These are phyloP conservation scores for Penicillium lagena DNA, from an alignment of 495 filamentous ascomycete genomes.

Conservation along the genomic window DNA sequence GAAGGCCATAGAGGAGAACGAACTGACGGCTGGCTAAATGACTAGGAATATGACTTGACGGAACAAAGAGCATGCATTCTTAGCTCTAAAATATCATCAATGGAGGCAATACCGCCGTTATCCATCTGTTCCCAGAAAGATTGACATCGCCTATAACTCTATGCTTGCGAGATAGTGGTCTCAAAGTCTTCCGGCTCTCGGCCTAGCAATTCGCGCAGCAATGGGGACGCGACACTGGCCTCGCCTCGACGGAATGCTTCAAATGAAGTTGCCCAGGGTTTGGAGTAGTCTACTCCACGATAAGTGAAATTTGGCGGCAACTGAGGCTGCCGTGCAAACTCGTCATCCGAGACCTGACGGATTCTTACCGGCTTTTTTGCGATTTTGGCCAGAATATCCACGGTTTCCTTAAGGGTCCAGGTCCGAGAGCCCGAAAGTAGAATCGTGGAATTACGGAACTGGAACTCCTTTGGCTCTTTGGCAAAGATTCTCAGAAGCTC, in stretches of 20 bases:
- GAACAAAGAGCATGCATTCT: too few relatives aligned
- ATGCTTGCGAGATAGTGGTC: conserved; percentile 1
- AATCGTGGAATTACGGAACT: conserved; percentile 20
- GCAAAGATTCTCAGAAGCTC: conserved; percentile 25
- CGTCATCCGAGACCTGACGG: conserved; percentile 27
- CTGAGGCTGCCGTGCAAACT: conserved; percentile 25
- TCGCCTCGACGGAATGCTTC: conserved; percentile 34
- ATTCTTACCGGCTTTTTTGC: conserved; percentile 21
- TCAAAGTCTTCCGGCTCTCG: conserved; percentile 24
- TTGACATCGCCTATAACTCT: too few relatives aligned
- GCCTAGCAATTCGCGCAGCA: conserved; percentile 25
- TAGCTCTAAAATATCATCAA: too few relatives aligned
- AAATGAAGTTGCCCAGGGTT: conserved; percentile 25
- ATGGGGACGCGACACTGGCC: conserved; percentile 18
- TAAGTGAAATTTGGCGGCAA: conserved; percentile 16
- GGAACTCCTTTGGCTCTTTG: conserved; percentile 8
- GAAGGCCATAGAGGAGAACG: too few relatives aligned
- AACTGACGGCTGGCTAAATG: too few relatives aligned
- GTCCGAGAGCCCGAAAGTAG: conserved; percentile 28
- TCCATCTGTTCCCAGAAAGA: too few relatives aligned
- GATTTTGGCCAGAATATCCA: conserved; percentile 20
- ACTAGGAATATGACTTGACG: too few relatives aligned
- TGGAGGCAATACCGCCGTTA: too few relatives aligned
- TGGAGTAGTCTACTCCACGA: conserved; percentile 11
- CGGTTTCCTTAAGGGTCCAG: conserved; percentile 28